phyloP scores from a whole-genome alignment of 805 yeast species.

The Saturnispora saitoi region DNA sequence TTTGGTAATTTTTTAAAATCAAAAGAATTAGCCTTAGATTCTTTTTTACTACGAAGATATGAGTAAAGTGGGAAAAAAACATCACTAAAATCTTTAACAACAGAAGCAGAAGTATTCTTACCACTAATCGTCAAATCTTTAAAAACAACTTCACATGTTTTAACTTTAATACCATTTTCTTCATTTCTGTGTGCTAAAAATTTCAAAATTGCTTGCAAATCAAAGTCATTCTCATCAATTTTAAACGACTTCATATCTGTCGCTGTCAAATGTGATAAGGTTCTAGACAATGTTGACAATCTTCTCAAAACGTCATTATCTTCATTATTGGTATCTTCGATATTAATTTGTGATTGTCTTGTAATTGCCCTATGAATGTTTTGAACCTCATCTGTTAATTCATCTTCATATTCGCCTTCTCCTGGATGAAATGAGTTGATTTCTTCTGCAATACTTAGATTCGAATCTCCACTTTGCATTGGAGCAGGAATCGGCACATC shows the following conservation, averaged over 20 bases:
- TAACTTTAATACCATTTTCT: conserved; percentile 36
- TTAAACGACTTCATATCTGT: conserved; percentile 14
- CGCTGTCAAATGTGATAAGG: neutral
- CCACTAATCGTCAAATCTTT: conserved; percentile 38
- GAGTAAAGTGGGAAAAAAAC: conserved; percentile 26
- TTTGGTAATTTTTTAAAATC: conserved; percentile 12
- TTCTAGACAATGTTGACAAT: neutral
- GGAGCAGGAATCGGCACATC: too few relatives aligned
- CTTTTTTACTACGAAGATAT: conserved; percentile 5
- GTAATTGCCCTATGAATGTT: too few relatives aligned
- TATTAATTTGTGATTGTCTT: too few relatives aligned
- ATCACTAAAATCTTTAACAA: conserved; percentile 37
- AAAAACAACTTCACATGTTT: conserved; percentile 37
- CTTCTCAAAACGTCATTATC: neutral
- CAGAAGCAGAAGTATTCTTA: conserved; percentile 37
- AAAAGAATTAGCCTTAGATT: neutral
- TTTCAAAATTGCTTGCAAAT: conserved; percentile 30
- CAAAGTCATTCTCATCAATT: conserved; percentile 29
- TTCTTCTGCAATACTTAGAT: too few relatives aligned
- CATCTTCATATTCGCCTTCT: too few relatives aligned
- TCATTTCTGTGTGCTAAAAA: conserved; percentile 31
- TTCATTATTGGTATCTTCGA: too few relatives aligned
- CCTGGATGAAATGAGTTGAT: too few relatives aligned
- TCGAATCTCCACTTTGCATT: too few relatives aligned
- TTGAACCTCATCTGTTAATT: too few relatives aligned